These are phyloP conservation scores for Heliamphora pulchella DNA, from an alignment of 179 eudicot species.

Conservation along the genomic window DNA sequence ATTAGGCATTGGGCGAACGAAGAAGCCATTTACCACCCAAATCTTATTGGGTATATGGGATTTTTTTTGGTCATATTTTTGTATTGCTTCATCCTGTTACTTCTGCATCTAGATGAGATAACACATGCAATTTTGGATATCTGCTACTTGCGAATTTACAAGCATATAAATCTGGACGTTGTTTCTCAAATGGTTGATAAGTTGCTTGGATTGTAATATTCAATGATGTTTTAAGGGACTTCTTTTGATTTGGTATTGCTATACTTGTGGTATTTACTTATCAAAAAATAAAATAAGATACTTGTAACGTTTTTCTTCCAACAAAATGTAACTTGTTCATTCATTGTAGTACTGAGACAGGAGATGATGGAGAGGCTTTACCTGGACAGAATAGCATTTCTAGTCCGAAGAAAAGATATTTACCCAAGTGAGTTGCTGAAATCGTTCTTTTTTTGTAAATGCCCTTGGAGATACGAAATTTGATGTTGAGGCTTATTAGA, in stretches of 20 bases:
- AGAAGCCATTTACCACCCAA: neutral
- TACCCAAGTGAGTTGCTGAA: constrained; percentile 54
- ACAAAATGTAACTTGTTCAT: constrained; percentile 9
- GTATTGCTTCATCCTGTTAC: neutral
- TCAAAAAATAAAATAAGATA: no score
- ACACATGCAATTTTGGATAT: neutral
- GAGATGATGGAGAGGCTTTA: constrained; percentile 27
- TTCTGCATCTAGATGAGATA: neutral
- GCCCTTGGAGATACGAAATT: neutral
- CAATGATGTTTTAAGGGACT: neutral
- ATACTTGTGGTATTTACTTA: no score
- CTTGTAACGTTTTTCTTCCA: neutral
- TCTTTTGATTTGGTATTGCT: neutral
- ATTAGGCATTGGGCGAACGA: neutral
- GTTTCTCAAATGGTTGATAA: neutral
- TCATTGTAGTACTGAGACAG: constrained; percentile 31
- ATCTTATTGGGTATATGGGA: neutral
- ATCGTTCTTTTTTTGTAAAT: neutral
- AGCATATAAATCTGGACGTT: neutral
- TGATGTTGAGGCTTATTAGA: no score
- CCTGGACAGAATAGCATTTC: constrained; percentile 20
- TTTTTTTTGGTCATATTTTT: neutral
- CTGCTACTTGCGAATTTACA: neutral
- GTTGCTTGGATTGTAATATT: neutral
- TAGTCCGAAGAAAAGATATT: constrained; percentile 36